Evolutionary conservation across 2,329 filamentous ascomycete species (phyloP).

Genomic region (Nothomitra cinnamomea): DNA sequence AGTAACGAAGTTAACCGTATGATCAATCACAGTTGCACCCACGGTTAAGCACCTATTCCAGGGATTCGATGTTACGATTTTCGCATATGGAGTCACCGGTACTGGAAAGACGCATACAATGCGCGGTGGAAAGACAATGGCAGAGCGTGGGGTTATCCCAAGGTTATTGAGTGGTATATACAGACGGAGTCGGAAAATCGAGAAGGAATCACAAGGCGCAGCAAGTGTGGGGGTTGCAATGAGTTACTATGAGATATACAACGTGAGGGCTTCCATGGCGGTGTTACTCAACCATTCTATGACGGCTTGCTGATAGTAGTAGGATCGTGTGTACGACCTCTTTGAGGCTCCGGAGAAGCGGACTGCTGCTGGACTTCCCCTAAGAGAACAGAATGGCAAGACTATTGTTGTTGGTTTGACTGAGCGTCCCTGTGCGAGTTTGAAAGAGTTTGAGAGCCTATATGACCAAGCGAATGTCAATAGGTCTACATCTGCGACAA

Average conservation of each 20-base stretch:
- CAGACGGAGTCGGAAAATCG: constrained; percentile 66
- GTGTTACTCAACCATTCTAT: neutral
- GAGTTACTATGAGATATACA: constrained; percentile 95
- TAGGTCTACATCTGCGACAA: constrained; percentile 75
- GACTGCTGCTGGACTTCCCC: constrained; percentile 59
- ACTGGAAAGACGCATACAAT: constrained; percentile 95
- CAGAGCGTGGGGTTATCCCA: constrained; percentile 77
- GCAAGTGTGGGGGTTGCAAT: constrained; percentile 58
- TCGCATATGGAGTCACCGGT: constrained; percentile 84
- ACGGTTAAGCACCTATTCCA: constrained; percentile 84
- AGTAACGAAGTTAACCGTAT: neutral
- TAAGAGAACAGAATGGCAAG: constrained; percentile 73
- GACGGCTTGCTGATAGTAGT: neutral
- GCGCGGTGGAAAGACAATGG: constrained; percentile 74
- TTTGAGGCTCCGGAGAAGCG: constrained; percentile 81
- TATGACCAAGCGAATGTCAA: constrained; percentile 90
- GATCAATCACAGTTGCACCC: constrained; percentile 49
- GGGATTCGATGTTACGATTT: constrained; percentile 75
- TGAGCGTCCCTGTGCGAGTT: constrained; percentile 61
- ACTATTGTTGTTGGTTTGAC: constrained; percentile 75
- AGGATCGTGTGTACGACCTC: constrained; percentile 77
- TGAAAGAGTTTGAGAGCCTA: constrained; percentile 78
- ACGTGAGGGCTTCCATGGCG: constrained; percentile 20
- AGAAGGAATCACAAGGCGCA: constrained; percentile 56
- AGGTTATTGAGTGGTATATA: constrained; percentile 73